Base-by-base conservation (phyloP, 805 yeast genomes). In the Yamadazyma akitaensis region DNA sequence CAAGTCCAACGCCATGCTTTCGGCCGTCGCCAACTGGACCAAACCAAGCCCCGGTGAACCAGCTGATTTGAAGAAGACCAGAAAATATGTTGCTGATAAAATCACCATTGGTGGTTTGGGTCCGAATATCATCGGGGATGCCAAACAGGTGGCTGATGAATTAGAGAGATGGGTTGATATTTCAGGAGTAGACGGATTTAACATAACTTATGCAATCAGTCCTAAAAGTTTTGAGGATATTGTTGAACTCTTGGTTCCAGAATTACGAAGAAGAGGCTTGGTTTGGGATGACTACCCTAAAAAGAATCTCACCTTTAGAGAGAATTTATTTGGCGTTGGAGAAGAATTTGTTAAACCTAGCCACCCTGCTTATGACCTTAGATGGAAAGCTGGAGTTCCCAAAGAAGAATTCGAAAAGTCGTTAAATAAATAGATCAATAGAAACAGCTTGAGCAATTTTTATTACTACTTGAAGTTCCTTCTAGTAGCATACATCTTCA, bases 141-240 rank as follows among this genome's bases (percentile, higher is more conserved):
- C 72, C 5, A 51, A 53, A 13, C 64, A 65, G 34, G 70, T 73
- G 25, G 76, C 73, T 5, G 72, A 72, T 43, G 61, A 63, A 50
- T 58, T 73, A 34, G 68, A 69, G 45, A 49, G 56, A 37, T 73
- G 73, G 67, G 68, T 66, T 2, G 64, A 65, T 13, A 57, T 62
- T 16, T 60, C 69, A 21, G 75, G 68, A 19, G 62, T 73, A 16
- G 78, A 73, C 51, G 77, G 77, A 1, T 70, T 72, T 54, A 73
- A 73, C 47, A 55, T 73, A 44, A 64, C 67, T 4, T 65, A 69
- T 46, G 65, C 75, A 1, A 56, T 67, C 5, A 53, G 60, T 17
- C 74, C 72, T 16, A 68, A 63, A 5, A 51, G 68, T 6, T 61
- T 63, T 41, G 68, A 63, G 46, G 75, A 73, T 30, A 50, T 72